A percentile compares a stretch with the other conserved stretches of the same genome.
These are phyloP conservation scores for Globisporangium sylvaticum DNA, from an alignment of 352 stramenopile genomes.

Conservation along the genomic window DNA sequence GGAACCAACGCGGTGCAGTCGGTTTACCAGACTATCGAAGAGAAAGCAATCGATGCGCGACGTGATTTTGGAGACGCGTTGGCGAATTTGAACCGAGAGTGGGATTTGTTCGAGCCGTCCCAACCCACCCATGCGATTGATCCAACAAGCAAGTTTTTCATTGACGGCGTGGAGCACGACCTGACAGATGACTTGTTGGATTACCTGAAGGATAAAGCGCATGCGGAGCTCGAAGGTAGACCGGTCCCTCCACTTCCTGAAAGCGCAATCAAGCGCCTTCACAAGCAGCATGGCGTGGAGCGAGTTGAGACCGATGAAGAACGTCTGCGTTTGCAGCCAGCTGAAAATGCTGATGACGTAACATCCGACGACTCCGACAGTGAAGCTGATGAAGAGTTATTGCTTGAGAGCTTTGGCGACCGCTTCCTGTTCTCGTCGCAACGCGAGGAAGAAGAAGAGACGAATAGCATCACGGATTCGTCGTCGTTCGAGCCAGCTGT, in stretches of 20 bases:
- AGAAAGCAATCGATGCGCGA: slow-evolving; percentile 54
- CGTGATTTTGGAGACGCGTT: slow-evolving; percentile 48
- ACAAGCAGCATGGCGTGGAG: slow-evolving; percentile 11
- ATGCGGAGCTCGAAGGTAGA: slow-evolving; percentile 52
- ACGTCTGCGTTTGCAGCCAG: slow-evolving; percentile 10
- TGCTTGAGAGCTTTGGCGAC: slow-evolving; percentile 61
- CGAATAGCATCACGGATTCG: background rate
- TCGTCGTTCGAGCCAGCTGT: background rate
- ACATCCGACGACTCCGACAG: slow-evolving; percentile 31
- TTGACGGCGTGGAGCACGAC: slow-evolving; percentile 66
- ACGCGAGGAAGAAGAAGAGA: background rate
- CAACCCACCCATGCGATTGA: slow-evolving; percentile 46
- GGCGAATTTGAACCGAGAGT: slow-evolving; percentile 59
- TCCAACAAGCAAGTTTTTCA: slow-evolving; percentile 60
- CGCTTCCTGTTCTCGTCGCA: slow-evolving; percentile 23
- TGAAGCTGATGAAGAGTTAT: slow-evolving; percentile 37
- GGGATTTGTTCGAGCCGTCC: slow-evolving; percentile 47
- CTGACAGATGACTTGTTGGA: slow-evolving; percentile 66
- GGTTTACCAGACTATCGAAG: slow-evolving; percentile 59
- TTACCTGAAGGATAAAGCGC: slow-evolving; percentile 61
- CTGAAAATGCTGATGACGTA: slow-evolving; percentile 18
- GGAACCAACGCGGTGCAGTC: slow-evolving; percentile 49
- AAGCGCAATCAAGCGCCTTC: slow-evolving; percentile 29
- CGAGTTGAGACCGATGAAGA: background rate
- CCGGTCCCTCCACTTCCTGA: slow-evolving; percentile 43